A percentile compares a stretch with the other conserved stretches of the same genome.
Conservation (phyloP, 2,329 filamentous ascomycete species). For the Ophiobolus disseminans region DNA sequence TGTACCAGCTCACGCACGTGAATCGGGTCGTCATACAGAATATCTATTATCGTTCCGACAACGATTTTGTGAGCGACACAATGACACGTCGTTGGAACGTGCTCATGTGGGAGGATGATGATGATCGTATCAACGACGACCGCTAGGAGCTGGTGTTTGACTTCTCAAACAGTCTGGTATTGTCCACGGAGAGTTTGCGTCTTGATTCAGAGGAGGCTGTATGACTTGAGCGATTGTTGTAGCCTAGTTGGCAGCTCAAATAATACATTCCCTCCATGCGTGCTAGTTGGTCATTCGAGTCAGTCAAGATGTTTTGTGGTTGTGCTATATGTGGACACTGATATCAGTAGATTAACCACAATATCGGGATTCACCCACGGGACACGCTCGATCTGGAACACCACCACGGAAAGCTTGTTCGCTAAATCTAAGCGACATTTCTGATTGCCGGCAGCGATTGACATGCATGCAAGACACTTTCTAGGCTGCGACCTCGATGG, state of each 20-base stretch:
- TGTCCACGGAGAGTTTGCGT: too few relatives aligned
- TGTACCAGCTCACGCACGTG: conserved; percentile 14
- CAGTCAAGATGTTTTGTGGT: not conserved
- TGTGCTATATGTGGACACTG: conserved; percentile 3
- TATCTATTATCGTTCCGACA: conserved; percentile 4
- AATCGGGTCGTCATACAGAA: conserved; percentile 19
- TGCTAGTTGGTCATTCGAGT: not conserved
- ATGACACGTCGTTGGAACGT: conserved; percentile 10
- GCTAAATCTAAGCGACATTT: conserved; percentile 4
- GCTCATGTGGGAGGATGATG: conserved; percentile 7
- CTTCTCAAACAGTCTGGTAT: not conserved
- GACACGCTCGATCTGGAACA: not conserved
- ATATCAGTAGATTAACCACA: conserved; percentile 6
- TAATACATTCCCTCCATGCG: too few relatives aligned
- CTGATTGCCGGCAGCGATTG: conserved; percentile 9
- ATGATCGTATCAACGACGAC: conserved; percentile 2
- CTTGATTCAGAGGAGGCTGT: too few relatives aligned
- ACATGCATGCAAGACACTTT: not conserved
- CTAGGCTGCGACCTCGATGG: conserved; percentile 3
- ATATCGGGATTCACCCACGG: conserved; percentile 3
- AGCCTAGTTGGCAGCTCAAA: too few relatives aligned
- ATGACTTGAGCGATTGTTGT: too few relatives aligned
- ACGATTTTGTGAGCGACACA: conserved; percentile 1
- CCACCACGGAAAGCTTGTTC: conserved; percentile 1
- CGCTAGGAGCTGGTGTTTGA: conserved; percentile 18